Conservation (phyloP, 1,284 basidiomycete genomes). For the Cutaneotrichosporon arboriforme region DNA sequence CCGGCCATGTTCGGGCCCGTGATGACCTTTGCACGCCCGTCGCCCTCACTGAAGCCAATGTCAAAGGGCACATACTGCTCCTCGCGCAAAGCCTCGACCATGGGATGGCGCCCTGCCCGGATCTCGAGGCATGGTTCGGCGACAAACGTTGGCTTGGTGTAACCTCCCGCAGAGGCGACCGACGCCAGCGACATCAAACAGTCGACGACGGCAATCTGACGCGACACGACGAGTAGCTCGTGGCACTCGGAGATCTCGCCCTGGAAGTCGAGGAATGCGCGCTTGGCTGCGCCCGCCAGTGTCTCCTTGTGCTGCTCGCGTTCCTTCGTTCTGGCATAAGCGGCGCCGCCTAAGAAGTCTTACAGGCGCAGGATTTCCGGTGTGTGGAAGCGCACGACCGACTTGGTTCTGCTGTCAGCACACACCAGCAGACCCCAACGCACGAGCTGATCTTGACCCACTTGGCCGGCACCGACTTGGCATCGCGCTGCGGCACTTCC, state of each 20-base stretch:
- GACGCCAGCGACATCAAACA: slow-evolving; percentile 44
- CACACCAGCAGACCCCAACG: slow-evolving; percentile 6
- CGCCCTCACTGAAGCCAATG: slow-evolving; percentile 42
- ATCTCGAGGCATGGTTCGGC: slow-evolving; percentile 53
- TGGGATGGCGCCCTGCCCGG: slow-evolving; percentile 58
- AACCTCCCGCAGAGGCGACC: slow-evolving; percentile 37
- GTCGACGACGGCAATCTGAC: slow-evolving; percentile 63
- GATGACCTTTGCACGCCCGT: slow-evolving; percentile 65
- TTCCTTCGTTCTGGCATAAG: slow-evolving; percentile 54
- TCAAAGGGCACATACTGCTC: slow-evolving; percentile 71
- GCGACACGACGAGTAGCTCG: slow-evolving; percentile 64
- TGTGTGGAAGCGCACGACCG: slow-evolving; percentile 71
- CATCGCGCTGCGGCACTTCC: slow-evolving; percentile 68
- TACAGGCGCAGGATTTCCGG: slow-evolving; percentile 62
- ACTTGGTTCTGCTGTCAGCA: slow-evolving; percentile 60
- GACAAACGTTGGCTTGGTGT: slow-evolving; percentile 68
- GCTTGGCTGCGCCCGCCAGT: slow-evolving; percentile 60
- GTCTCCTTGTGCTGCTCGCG: slow-evolving; percentile 72
- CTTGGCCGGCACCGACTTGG: slow-evolving; percentile 65
- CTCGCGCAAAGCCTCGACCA: slow-evolving; percentile 68
- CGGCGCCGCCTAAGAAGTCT: neutral
- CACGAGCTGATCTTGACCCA: slow-evolving; percentile 77
- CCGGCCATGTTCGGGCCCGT: slow-evolving; percentile 55
- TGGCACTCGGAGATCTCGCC: slow-evolving; percentile 66
- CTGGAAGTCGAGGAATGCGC: slow-evolving; percentile 65